Conservation (phyloP, 2,329 filamentous ascomycete genomes). For the Fusarium sp. region DNA sequence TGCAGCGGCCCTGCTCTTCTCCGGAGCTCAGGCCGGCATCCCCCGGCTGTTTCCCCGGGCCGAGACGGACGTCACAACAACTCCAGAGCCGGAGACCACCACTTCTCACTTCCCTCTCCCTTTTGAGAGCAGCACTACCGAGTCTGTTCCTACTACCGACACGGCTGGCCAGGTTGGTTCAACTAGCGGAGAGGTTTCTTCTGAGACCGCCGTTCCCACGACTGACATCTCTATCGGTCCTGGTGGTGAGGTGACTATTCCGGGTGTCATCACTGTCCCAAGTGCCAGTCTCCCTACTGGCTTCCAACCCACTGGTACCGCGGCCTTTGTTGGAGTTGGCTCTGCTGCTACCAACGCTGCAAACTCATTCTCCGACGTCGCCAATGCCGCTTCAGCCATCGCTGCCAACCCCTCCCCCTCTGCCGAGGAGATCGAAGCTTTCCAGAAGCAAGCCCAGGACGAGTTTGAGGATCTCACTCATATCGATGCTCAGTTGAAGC, state of each 20-base stretch:
- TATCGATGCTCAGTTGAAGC: slow-evolving; percentile 3
- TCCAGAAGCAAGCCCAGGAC: slow-evolving; percentile 8
- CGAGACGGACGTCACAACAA: neutral
- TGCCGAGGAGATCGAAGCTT: neutral
- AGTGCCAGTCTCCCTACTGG: neutral
- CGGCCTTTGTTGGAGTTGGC: neutral
- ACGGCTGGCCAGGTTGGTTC: neutral
- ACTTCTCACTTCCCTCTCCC: slow-evolving; percentile 4
- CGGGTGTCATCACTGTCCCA: neutral
- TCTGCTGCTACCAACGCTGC: neutral
- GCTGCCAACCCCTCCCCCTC: slow-evolving; percentile 17
- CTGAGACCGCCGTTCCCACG: neutral
- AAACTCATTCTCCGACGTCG: slow-evolving; percentile 5
- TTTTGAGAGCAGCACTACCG: neutral
- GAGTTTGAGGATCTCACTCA: slow-evolving; percentile 1
- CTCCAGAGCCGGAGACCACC: slow-evolving; percentile 8
- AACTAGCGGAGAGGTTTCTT: neutral
- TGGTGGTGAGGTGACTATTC: neutral
- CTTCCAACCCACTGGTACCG: slow-evolving; percentile 1
- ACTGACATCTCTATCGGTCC: neutral
- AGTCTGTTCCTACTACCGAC: neutral
- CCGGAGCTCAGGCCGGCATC: slow-evolving; percentile 4
- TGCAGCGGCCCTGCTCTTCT: neutral
- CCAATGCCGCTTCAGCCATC: slow-evolving; percentile 14
- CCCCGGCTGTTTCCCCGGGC: neutral